Percentiles rank a stretch among this genome's conserved stretches.
These are phyloP conservation scores for Mycothermus thermophilus DNA, from an alignment of 495 filamentous ascomycete species.

Conservation along the genomic window DNA sequence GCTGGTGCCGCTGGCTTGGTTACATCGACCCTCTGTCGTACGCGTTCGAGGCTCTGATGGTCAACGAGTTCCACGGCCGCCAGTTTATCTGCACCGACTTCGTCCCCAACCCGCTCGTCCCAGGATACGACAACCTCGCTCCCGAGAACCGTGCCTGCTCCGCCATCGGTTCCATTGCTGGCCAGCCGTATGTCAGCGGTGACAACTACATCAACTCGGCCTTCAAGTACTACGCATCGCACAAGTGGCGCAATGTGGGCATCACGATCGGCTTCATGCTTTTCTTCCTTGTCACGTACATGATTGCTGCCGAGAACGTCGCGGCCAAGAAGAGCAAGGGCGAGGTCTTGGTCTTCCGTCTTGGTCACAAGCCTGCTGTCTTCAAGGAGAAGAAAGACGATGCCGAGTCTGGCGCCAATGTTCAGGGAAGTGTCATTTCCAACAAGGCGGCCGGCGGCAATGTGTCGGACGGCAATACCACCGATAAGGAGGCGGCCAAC, in stretches of 20 bases:
- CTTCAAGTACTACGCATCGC: conserved; percentile 44
- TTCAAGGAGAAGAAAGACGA: conserved; percentile 43
- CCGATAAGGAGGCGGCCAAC: conserved; percentile 30
- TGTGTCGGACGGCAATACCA: conserved; percentile 28
- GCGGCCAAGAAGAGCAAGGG: conserved; percentile 70
- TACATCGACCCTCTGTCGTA: conserved; percentile 79
- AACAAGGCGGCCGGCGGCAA: conserved; percentile 29
- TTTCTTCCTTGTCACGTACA: conserved; percentile 51
- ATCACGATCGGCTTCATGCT: conserved; percentile 65
- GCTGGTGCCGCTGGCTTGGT: conserved; percentile 79
- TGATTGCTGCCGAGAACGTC: conserved; percentile 60
- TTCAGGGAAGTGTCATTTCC: conserved; percentile 20
- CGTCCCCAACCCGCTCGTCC: conserved; percentile 37
- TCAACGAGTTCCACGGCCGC: conserved; percentile 71
- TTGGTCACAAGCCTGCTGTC: conserved; percentile 50
- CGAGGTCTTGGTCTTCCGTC: conserved; percentile 76
- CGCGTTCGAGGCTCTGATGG: conserved; percentile 75
- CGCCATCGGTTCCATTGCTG: conserved; percentile 46
- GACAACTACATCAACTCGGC: conserved; percentile 51
- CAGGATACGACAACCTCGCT: conserved; percentile 33
- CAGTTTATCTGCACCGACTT: conserved; percentile 48
- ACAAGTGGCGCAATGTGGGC: conserved; percentile 74
- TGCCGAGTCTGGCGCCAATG: conserved; percentile 38
- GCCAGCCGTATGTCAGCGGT: conserved; percentile 40
- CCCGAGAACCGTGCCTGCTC: conserved; percentile 41